Evolutionary conservation across 805 yeast genomes (phyloP), one percentile per base, ranked within the genome.

Genomic region (Huiozyma sinensis): DNA sequence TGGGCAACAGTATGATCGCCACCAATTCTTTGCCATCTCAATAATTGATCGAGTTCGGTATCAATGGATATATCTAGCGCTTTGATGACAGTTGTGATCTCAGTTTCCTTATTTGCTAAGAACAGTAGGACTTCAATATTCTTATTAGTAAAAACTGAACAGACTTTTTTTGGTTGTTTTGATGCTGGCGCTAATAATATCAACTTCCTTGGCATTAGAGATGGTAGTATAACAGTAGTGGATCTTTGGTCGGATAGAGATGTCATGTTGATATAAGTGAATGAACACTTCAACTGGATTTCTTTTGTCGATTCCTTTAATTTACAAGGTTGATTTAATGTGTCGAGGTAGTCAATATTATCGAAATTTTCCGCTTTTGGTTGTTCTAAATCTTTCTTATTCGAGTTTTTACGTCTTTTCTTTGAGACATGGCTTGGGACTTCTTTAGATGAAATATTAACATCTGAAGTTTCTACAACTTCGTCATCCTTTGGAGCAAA

Each of bases 201-300:
- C 39, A 89, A 68, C 51, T 80, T 80, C 41, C 78, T 73, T 5
- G 97, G 95, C 54, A 84, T 83, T 43, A 92, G 65, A 2, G 82
- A 72, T 24, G 92, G 85, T 37, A 87, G 70, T 44, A 89, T 83
- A 61, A 85, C 77, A 39, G 79, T 72, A 45, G 86, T 65, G 0
- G 98, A 90, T 49, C 96, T 72, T 49, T 81, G 67, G 57, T 92
- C 97, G 0, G 86, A 90, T 13, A 83, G 64, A 17, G 96, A 95
- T 11, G 88, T 76, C 39, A 89, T 68, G 58, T 90, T 97, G 44
- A 90, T 75, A 57, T 69, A 87, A 2, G 84, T 74, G 6, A 89
- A 62, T 1, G 80, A 82, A 63, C 96, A 88, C 46, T 80, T 68
- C 5, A 86, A 66, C 5, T 66, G 66, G 9, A 81, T 60, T n/a